Evolutionary conservation across 1,284 basidiomycete genomes (phyloP).

Genomic region (Ceratobasidium sp.): DNA sequence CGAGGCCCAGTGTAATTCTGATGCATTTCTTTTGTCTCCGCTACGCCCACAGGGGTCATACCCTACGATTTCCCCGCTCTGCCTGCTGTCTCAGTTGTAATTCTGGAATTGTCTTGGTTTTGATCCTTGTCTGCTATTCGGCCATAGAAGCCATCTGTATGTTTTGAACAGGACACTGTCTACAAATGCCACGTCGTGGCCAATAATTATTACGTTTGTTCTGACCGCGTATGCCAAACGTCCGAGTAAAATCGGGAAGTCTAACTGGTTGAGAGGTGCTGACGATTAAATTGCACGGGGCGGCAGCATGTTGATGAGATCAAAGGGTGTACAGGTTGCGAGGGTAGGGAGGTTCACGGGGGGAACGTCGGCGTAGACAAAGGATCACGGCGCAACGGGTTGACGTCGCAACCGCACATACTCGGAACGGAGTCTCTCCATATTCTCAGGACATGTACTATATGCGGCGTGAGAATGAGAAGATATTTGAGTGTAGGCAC

Average conservation of each 20-base stretch:
- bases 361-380: constrained; percentile 6
- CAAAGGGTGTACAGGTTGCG: constrained; percentile 28
- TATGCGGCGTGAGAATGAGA: neutral
- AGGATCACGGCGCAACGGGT: constrained; percentile 16
- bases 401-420: constrained; percentile 72
- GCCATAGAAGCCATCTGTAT: constrained; percentile 14
- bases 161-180: constrained; percentile 29
- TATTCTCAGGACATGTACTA: constrained; percentile 79
- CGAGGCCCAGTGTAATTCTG: constrained; percentile 17
- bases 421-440: constrained; percentile 77
- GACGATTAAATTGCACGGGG: constrained; percentile 34
- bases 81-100: constrained; percentile 6
- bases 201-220: constrained; percentile 42
- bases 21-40: constrained; percentile 3
- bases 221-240: neutral
- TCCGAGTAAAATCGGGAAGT: constrained; percentile 38
- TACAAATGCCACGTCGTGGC: neutral
- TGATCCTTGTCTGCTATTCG: constrained; percentile 15
- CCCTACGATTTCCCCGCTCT: constrained; percentile 1
- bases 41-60: constrained; percentile 15
- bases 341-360: neutral
- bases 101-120: constrained; percentile 1
- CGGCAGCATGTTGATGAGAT: constrained; percentile 24
- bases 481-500: constrained; percentile 54
- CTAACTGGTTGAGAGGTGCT: constrained; percentile 22